Base-by-base conservation (phyloP, 805 yeast species). In the Schizosaccharomyces cryophilus region DNA sequence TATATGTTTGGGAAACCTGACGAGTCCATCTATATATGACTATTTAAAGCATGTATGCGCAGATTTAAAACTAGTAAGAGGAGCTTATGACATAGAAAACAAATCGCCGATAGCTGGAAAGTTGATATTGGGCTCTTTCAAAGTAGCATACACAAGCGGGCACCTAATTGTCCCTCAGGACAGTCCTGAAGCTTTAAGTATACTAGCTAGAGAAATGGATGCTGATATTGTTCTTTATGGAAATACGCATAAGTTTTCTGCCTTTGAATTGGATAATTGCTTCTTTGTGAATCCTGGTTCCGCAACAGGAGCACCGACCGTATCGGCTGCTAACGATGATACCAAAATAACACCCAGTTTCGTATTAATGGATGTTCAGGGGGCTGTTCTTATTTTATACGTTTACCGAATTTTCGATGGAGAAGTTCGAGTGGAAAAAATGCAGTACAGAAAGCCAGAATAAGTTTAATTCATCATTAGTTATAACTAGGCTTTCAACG, bases 211-310 rank as follows among this genome's bases (percentile, higher is more conserved):
- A 63, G 87, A 87, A 72, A 77, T 89, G 76, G 94, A 89, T 69
- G 96, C 86, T 48, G 97, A 93, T 70, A 79, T 93, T 4, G 74
- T 93, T 65, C 75, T 93, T 15, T 87, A 93, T 85, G 96, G 97
- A 15, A 95, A 95, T 0, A 84, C 95, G 1, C 95, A 87, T 69
- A 80, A 81, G 65, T 94, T 87, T 4, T 97, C 90, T 68, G 96
- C 96, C 0, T 90, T 88, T 68, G 85, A 93, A 9, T 73, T 89
- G 62, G 97, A 88, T 65, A 95, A 94, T 26, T 87, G 86, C 71
- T 87, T 89, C 70, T 93, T 93, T 68, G 78, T 93, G n/a, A 90
- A 87, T 69, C 97, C 98, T 0, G 98, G 98, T 0, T 84, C 95
- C 68, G 95, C 95, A 54, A 89, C 96, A 0, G 98, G 98, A 30